Conservation (phyloP, 805 yeast species). For the Starmerella bombicola region DNA sequence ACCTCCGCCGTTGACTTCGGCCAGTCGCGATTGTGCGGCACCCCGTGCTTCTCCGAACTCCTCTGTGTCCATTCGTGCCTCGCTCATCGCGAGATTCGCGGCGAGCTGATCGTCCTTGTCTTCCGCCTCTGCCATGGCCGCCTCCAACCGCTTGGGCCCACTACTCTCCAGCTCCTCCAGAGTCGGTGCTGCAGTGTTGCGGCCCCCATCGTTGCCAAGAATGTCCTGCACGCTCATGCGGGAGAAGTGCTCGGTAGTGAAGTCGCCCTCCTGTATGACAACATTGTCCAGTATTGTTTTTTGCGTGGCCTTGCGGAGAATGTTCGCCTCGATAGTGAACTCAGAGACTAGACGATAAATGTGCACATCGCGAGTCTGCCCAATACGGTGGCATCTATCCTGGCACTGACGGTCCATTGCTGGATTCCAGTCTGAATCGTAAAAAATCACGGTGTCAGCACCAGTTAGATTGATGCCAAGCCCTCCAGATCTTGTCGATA, state of each 20-base stretch:
- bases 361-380: conserved; percentile 95
- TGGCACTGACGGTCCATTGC: conserved; percentile 99
- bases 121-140: conserved; percentile 78
- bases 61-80: conserved; percentile 68
- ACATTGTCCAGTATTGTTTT: conserved; percentile 88
- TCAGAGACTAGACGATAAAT: conserved; percentile 93
- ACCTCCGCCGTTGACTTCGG: neutral
- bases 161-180: conserved; percentile 23
- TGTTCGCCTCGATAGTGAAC: conserved; percentile 90
- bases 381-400: conserved; percentile 97
- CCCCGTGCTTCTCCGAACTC: conserved; percentile 42
- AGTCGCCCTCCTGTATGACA: conserved; percentile 94
- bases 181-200: conserved; percentile 25
- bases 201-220: conserved; percentile 46
- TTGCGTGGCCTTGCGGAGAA: conserved; percentile 85
- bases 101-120: conserved; percentile 71
- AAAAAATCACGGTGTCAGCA: conserved; percentile 96
- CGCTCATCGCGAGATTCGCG: conserved; percentile 78
- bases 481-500: conserved; percentile 96
- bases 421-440: conserved; percentile 99
- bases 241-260: conserved; percentile 91
- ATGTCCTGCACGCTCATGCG: conserved; percentile 76
- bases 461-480: conserved; percentile 95
- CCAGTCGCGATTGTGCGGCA: neutral
- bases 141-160: conserved; percentile 32